Evolutionary conservation across 1,284 basidiomycete species (phyloP).

Genomic region (Ceratobasidium sp.): DNA sequence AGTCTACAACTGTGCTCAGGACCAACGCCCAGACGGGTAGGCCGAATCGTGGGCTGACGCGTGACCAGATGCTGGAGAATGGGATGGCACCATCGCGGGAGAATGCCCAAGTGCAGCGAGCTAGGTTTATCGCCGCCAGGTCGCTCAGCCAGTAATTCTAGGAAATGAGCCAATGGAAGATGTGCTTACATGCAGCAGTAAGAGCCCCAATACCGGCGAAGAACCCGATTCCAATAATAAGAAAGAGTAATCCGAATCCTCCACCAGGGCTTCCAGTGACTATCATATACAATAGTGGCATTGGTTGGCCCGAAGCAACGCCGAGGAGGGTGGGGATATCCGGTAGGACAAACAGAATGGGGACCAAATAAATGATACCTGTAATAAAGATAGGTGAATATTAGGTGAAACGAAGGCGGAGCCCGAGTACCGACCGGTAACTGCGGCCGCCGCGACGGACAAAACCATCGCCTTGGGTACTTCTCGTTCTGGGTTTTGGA

Average conservation of each 20-base stretch:
- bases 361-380: constrained; percentile 55
- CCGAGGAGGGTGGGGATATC: constrained; percentile 55
- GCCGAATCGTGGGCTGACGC: constrained; percentile 54
- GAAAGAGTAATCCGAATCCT: constrained; percentile 58
- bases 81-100: constrained; percentile 59
- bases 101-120: constrained; percentile 58
- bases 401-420: no score
- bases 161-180: neutral
- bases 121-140: neutral
- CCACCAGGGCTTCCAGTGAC: constrained; percentile 57
- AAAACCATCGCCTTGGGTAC: constrained; percentile 57
- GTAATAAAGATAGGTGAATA: neutral
- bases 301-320: constrained; percentile 57
- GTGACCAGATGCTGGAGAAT: constrained; percentile 53
- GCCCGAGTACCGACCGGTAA: constrained; percentile 56
- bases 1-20: constrained; percentile 56
- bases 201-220: constrained; percentile 59
- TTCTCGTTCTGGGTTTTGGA: constrained; percentile 54
- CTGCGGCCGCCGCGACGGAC: constrained; percentile 56
- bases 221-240: constrained; percentile 59
- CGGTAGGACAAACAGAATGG: constrained; percentile 58
- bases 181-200: constrained; percentile 54
- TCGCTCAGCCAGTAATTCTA: neutral
- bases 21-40: constrained; percentile 56
- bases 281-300: constrained; percentile 57